These are phyloP conservation scores for Cytospora piceicola DNA, from an alignment of 2,329 filamentous ascomycete species.

Conservation along the genomic window DNA sequence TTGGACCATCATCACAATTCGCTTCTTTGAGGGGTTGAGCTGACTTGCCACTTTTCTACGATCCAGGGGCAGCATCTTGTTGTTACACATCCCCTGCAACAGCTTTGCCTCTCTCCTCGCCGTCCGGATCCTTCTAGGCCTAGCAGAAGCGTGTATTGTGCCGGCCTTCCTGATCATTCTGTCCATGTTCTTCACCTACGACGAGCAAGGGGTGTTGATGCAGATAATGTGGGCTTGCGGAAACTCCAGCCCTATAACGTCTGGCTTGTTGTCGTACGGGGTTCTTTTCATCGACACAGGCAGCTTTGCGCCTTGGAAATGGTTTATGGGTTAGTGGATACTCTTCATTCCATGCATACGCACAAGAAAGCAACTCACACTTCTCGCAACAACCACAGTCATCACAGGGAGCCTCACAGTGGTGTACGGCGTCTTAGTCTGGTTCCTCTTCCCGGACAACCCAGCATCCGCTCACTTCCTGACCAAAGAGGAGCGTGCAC, in stretches of 20 bases:
- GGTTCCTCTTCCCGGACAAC: slow-evolving; percentile 27
- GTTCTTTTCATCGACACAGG: slow-evolving; percentile 41
- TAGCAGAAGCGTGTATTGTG: slow-evolving; percentile 36
- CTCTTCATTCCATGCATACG: not conserved
- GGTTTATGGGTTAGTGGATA: slow-evolving; percentile 42
- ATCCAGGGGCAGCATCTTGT: slow-evolving; percentile 37
- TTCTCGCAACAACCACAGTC: slow-evolving; percentile 16
- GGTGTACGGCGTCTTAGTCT: slow-evolving; percentile 31
- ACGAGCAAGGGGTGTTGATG: slow-evolving; percentile 41
- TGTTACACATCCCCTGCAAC: slow-evolving; percentile 38
- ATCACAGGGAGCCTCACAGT: slow-evolving; percentile 32
- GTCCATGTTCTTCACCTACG: slow-evolving; percentile 44
- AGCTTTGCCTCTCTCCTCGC: slow-evolving; percentile 37
- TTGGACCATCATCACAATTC: no score
- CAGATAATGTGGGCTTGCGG: slow-evolving; percentile 47
- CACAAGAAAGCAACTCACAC: not conserved
- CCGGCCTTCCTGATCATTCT: slow-evolving; percentile 34
- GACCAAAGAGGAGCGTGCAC: slow-evolving; percentile 39
- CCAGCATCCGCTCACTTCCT: slow-evolving; percentile 38
- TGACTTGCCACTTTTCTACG: not conserved
- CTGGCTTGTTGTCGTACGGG: slow-evolving; percentile 39
- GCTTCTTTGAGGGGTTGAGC: not conserved
- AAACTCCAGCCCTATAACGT: slow-evolving; percentile 41
- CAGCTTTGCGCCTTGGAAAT: slow-evolving; percentile 44
- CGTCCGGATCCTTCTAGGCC: slow-evolving; percentile 37